Conservation (phyloP, 2,329 filamentous ascomycete genomes). For the Ophiosphaerella narmari region DNA sequence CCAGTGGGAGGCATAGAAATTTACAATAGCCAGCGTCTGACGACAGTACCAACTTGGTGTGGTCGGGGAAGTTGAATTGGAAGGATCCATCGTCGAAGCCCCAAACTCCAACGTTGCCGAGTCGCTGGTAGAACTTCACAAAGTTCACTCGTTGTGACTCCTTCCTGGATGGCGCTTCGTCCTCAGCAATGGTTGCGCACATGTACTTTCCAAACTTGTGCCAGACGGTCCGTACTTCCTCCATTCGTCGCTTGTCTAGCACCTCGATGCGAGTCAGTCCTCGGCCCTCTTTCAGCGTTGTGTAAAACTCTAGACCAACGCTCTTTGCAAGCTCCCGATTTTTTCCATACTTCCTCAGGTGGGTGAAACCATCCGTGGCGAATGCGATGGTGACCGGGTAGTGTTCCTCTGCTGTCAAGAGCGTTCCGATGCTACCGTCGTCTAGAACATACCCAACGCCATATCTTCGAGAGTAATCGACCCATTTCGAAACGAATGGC, state of each 20-base stretch:
- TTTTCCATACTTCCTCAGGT: slow-evolving; percentile 70
- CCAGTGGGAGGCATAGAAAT: slow-evolving; percentile 75
- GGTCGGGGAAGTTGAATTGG: slow-evolving; percentile 87
- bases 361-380: slow-evolving; percentile 71
- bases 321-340: slow-evolving; percentile 52
- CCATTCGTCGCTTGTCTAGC: slow-evolving; percentile 61
- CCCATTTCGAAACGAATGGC: slow-evolving; percentile 74
- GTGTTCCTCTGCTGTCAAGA: slow-evolving; percentile 53
- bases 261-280: slow-evolving; percentile 69
- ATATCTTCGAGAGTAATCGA: slow-evolving; percentile 87
- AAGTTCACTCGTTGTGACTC: slow-evolving; percentile 55
- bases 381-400: slow-evolving; percentile 72
- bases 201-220: slow-evolving; percentile 76
- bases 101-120: slow-evolving; percentile 82
- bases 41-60: slow-evolving; percentile 82
- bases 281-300: slow-evolving; percentile 65
- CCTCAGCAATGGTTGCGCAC: slow-evolving; percentile 51
- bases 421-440: slow-evolving; percentile 77
- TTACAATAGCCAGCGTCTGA: slow-evolving; percentile 75
- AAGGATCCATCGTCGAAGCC: slow-evolving; percentile 79
- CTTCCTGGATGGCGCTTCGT: slow-evolving; percentile 54
- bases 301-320: slow-evolving; percentile 70
- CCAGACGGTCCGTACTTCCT: slow-evolving; percentile 62
- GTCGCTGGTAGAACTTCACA: slow-evolving; percentile 80
- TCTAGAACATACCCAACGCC: slow-evolving; percentile 83